Conservation (phyloP, 306 rosid species). For the Luffa acutangula region DNA sequence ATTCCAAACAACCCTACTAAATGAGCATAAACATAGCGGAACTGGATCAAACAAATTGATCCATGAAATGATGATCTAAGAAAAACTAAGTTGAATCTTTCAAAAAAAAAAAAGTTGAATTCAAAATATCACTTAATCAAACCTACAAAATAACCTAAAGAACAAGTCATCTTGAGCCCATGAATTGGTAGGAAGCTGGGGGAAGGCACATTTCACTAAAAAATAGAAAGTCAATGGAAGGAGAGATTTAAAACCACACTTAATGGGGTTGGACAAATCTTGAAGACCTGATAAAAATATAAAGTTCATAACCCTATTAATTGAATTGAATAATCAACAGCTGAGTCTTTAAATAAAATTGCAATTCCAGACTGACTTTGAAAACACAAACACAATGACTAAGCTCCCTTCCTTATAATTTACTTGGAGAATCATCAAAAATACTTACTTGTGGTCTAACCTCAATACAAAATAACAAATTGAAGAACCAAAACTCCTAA, state of each 20-base stretch:
- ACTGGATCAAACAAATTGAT: not conserved
- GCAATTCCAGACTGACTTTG: not conserved
- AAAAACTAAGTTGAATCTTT: not conserved
- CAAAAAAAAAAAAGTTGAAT: too few relatives aligned
- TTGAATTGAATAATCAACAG: not conserved
- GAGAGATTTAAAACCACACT: not conserved
- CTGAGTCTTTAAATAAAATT: not conserved
- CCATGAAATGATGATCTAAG: not conserved
- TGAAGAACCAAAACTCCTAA: constrained; percentile 9
- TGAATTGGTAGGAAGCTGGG: not conserved
- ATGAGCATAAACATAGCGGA: not conserved
- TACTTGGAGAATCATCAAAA: constrained; percentile 2
- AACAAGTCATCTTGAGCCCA: not conserved
- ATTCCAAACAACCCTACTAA: not conserved
- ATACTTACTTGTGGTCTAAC: constrained; percentile 4
- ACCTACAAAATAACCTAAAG: not conserved
- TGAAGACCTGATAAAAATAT: not conserved
- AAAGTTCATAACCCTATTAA: not conserved
- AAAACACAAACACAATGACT: constrained; percentile 6
- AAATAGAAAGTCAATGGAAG: not conserved
- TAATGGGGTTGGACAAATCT: not conserved
- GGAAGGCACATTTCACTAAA: not conserved
- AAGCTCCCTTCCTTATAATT: constrained; percentile 8
- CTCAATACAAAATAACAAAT: constrained; percentile 11
- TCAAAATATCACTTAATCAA: not conserved